Evolutionary conservation across 2,329 filamentous ascomycete genomes (phyloP).

Genomic region (Stagonosporopsis tanaceti): DNA sequence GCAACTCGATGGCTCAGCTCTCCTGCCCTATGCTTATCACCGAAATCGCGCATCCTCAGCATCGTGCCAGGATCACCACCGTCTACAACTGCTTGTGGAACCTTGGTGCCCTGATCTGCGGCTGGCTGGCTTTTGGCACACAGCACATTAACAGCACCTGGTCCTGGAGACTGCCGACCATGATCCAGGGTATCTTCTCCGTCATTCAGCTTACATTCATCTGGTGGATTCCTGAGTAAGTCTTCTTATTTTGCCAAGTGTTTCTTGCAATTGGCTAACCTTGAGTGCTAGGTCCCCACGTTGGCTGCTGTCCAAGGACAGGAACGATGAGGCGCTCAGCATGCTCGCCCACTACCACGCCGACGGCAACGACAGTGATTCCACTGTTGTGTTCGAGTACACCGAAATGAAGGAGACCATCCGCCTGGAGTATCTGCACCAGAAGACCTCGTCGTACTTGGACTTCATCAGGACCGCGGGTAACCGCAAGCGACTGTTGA

Average conservation of each 20-base stretch:
- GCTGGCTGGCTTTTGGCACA: conserved; percentile 26
- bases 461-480: conserved; percentile 42
- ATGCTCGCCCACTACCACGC: conserved; percentile 65
- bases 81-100: conserved; percentile 47
- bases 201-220: conserved; percentile 51
- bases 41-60: conserved; percentile 53
- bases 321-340: conserved; percentile 61
- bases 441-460: conserved; percentile 11
- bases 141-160: conserved; percentile 40
- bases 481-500: conserved; percentile 51
- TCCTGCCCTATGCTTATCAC: conserved; percentile 49
- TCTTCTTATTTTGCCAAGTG: not conserved
- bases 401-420: conserved; percentile 26
- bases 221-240: conserved; percentile 60
- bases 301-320: conserved; percentile 64
- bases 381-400: conserved; percentile 20
- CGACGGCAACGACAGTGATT: conserved; percentile 46
- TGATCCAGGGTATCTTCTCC: conserved; percentile 59
- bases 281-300: conserved; percentile 51
- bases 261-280: not conserved
- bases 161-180: conserved; percentile 58
- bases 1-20: conserved; percentile 65
- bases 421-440: conserved; percentile 30
- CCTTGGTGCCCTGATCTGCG: conserved; percentile 50
- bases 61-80: conserved; percentile 39